Evolutionary conservation across 768 basidiomycete genomes (phyloP), one percentile per base, ranked within the genome.

Genomic region (Piloderma croceum): DNA sequence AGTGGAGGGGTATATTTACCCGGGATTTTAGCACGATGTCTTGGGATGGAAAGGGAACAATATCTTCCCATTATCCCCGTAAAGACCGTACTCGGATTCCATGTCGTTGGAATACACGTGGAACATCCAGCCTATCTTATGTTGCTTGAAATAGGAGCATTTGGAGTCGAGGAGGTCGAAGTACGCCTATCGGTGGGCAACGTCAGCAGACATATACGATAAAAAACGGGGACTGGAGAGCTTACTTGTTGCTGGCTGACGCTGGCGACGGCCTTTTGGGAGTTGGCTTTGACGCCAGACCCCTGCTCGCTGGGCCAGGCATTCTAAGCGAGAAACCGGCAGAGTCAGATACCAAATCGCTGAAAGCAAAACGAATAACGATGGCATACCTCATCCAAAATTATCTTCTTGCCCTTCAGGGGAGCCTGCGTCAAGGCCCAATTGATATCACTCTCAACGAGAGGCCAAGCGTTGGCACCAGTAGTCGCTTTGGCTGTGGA

Each of bases 401-500:
- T 81, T 54, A 86, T 82, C 61, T 88, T 87, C 67, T 86, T 86
- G 9, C 75, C 76, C 21, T 71, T n/a, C n/a, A n/a, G n/a, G n/a
- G n/a, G 52, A 4, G 74, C 78, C 39, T 80, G 69, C n/a, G 65
- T 52, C 27, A 80, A 67, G 51, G 86, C 87, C 76, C 78, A 87
- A 44, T 82, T 57, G 40, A 84, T 53, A 53, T 87, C 82, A 1
- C 50, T 56, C 43, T 64, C 36, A 0, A 86, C 76, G 22, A 79
- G 61, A 1, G 81, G 74, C 82, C 83, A 85, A 1, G 83, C 71
- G 15, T 67, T 53, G 32, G 67, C 68, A 3, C 76, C 84, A 75
- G 48, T 48, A 23, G 41, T 49, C 17, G 48, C 51, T n/a, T n/a
- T n/a, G n/a, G n/a, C n/a, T n/a, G 27, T 33, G 4, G 31, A 13